Evolutionary conservation across 139 green algal genomes (phyloP), one percentile per base, ranked within the genome.

Genomic region (Picochlorum sp.): DNA sequence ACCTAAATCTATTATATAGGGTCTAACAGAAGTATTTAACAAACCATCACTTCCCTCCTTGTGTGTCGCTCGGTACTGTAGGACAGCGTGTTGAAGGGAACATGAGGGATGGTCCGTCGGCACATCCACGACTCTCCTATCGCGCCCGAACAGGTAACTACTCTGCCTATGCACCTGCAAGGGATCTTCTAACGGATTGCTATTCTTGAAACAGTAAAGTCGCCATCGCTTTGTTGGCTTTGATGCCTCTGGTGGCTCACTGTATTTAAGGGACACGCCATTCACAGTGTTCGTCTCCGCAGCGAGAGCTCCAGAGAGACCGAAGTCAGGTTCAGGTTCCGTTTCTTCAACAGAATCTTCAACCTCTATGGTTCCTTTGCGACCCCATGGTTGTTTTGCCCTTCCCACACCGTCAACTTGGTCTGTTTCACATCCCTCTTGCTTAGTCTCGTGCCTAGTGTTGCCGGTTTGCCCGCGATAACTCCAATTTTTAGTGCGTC

Each of bases 1-100:
- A 30, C 82, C 89, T 24, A 96, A 70, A 77, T 98, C 92, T 65
- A 98, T 89, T 16, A 98, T 20, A 71, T 98, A 98, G 1, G 91
- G 91, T 32, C 75, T 63, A 16, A 91, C 75, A 24, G 50, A 60
- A 9, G 31, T 20, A n/a, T 41, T 31, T 57, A 73, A 70, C 72
- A 88, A 73, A 10, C 75, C 75, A 44, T 85, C 78, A 3, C 25
- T 31, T 30, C 59, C 73, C 37, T 84, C 64, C 50, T 70, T 70
- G 24, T 80, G 63, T 2, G 61, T 76, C 33, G 69, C 53, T 32
- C 73, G 76, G 75, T 81, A 97, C 62, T 90, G 81, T 50, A 97
- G 57, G 55, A 97, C 88, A 0, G 86, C 88, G 45, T 99, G 93
- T 73, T 98, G 92, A 77, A 95, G 95, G 80, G 73, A 89, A 81